Base-by-base conservation (phyloP, 148 eudicot genomes). In the Rhododendron mucronatum region DNA sequence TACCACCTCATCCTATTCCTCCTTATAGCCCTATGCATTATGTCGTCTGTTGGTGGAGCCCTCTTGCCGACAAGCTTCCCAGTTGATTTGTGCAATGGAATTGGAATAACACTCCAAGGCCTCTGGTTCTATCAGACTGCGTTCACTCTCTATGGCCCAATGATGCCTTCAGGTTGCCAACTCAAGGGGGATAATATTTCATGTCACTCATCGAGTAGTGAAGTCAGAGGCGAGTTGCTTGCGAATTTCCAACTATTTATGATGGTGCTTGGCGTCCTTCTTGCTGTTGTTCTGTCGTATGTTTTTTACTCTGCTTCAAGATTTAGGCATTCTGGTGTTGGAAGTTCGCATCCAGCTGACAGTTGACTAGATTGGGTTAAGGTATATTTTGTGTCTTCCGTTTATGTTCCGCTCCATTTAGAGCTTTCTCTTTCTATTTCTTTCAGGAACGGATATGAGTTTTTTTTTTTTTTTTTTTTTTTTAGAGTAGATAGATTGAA, bases 41-140 rank as follows among this genome's bases (percentile, higher is more conserved):
- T 91, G 47, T 88, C 95, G 2, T 88, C 88, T 57, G 82, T 96
- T 37, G 90, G 90, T 13, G 96, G 95, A 74, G 91, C 99, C 10
- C 91, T 96, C 44, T 53, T 90, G 84, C 98, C 98, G 0, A 90
- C 94, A 47, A 95, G 94, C 90, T 96, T 96, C 86, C 94, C 96
- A 1, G 88, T 92, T 63, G 98, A 95, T 88, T 87, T 96, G 75
- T 90, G 92, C 48, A 91, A 91, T 55, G 96, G 94, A 71, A 92
- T 95, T 84, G 93, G 94, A 30, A 89, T 95, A 67, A 88, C 98
- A 15, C 94, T 96, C 21, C 99, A 96, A 88, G 99, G 98, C 84
- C 94, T 96, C 50, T 96, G 99, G 99, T 95, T 96, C 90, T 96
- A 92, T 87, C 99, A 95, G 89, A 95, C 95, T 15, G 99, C 98